Base-by-base conservation (phyloP, 2,329 filamentous ascomycete species). In the Fusarium subglutinans region DNA sequence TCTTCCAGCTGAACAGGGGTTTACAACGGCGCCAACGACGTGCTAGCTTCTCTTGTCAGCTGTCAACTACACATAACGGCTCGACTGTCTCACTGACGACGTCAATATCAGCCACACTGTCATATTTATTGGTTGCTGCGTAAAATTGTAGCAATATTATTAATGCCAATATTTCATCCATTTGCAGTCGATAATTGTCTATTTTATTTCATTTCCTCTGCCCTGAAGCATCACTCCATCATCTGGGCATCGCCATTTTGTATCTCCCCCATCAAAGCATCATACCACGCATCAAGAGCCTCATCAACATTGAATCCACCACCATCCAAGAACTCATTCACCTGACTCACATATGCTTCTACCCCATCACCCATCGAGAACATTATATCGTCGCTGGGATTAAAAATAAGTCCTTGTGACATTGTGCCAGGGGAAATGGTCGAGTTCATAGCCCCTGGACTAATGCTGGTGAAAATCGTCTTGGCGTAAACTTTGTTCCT, bases 261-360 rank as follows among this genome's bases (percentile, higher is more conserved):
- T 38, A 66, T 40, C 3, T 66, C 64, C 0, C 64, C 64, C 64
- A 66, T 58, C 22, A 66, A 13, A 6, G 61, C 50, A 35, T 58
- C 64, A 0, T 66, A 66, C 64, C 64, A 66, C 0, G 64, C 50
- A 30, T 66, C 64, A 15, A 66, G 64, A 18, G 64, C 61, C 18
- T 66, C 64, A 6, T 66, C 64, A 17, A 57, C 30, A 22, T 57
- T 66, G 0, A 66, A 57, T 1, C 63, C 50, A 8, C 60, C 63
- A 0, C 63, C 50, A 18, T 66, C 63, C 6, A 66, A 8, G 2
- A 65, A 50, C 6, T 66, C 60, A 22, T 40, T 44, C 9, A 66
- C 63, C 10, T 66, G 63, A 0, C 24, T 66, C 1, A 66, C n/a
- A 26, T 66, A 66, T 1, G 63, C 60, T 14, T 66, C 63, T 4